Evolutionary conservation across 495 filamentous ascomycete species (phyloP).

Genomic region (Penicillium argentinense): DNA sequence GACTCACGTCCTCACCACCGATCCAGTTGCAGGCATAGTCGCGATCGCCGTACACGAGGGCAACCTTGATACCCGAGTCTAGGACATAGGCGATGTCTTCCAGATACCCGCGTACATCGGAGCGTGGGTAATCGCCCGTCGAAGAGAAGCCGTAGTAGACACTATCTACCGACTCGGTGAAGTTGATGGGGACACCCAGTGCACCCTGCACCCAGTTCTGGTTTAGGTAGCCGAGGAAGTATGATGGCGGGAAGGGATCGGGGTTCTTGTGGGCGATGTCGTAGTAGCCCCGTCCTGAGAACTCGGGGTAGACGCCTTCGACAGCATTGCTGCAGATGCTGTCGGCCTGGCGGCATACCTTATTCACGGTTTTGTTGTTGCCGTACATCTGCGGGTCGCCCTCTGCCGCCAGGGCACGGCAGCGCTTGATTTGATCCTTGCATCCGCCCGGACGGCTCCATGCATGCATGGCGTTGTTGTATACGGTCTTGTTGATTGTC

Average conservation of each 20-base stretch:
- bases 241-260: conserved; percentile 64
- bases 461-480: conserved; percentile 46
- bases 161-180: conserved; percentile 49
- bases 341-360: conserved; percentile 37
- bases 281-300: conserved; percentile 54
- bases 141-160: conserved; percentile 53
- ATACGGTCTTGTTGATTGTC: conserved; percentile 57
- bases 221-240: conserved; percentile 64
- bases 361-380: conserved; percentile 44
- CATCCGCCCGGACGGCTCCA: conserved; percentile 59
- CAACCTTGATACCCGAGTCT: conserved; percentile 60
- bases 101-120: conserved; percentile 49
- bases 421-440: conserved; percentile 55
- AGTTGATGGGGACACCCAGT: conserved; percentile 68
- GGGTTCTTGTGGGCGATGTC: conserved; percentile 55
- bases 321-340: conserved; percentile 38
- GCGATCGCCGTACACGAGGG: conserved; percentile 65
- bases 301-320: conserved; percentile 34
- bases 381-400: conserved; percentile 47
- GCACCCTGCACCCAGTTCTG: conserved; percentile 60
- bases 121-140: conserved; percentile 47
- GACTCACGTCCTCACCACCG: conserved; percentile 44
- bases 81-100: conserved; percentile 54
- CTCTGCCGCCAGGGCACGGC: conserved; percentile 37
- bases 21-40: conserved; percentile 60